Evolutionary conservation across 176 grass and related monocot species (phyloP).

Genomic region (Bolboschoenus planiculmis): DNA sequence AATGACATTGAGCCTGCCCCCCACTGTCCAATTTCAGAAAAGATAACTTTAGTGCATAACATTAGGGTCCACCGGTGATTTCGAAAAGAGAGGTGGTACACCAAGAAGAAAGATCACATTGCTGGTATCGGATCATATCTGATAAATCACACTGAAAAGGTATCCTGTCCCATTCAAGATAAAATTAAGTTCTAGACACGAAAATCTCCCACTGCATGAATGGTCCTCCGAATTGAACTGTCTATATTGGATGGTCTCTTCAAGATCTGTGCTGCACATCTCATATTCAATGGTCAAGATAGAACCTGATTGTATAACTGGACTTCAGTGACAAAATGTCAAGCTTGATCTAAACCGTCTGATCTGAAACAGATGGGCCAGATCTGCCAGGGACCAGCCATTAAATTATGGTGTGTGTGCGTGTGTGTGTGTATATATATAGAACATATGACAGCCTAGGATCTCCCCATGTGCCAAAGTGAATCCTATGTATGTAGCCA

Average conservation of each 20-base stretch:
- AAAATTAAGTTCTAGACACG: neutral
- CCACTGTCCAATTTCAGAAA: neutral
- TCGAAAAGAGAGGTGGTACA: neutral
- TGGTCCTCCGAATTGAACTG: neutral
- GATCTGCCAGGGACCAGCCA: neutral
- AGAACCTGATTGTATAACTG: neutral
- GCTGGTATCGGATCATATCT: neutral
- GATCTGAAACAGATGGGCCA: neutral
- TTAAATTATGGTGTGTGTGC: neutral
- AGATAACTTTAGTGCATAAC: neutral
- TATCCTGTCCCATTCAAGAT: neutral
- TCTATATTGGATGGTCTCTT: neutral
- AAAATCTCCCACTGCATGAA: neutral
- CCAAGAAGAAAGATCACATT: neutral
- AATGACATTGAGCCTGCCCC: neutral
- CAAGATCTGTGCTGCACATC: neutral
- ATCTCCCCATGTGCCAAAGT: neutral
- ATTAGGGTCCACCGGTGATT: neutral
- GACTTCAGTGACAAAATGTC: neutral
- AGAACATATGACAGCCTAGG: neutral
- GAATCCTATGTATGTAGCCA: neutral
- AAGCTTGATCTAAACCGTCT: neutral
- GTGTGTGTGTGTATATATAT: no score
- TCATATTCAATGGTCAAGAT: neutral
- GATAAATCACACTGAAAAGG: neutral